These are phyloP conservation scores for Centella asiatica DNA, from an alignment of 129 eudicot genomes.

Conservation along the genomic window DNA sequence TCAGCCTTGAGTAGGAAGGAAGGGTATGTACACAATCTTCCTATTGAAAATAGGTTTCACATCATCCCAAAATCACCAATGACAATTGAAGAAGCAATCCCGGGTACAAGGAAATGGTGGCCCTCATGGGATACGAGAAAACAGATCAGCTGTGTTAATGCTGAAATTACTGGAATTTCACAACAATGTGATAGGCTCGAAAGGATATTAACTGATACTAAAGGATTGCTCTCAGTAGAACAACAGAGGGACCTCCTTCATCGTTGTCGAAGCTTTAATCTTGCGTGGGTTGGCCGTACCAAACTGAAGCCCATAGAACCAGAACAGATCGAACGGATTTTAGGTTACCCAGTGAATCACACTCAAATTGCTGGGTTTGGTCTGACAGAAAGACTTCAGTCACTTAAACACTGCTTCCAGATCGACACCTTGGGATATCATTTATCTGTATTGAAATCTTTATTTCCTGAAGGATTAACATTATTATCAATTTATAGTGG, in stretches of 20 bases:
- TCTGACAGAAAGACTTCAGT: conserved; percentile 43
- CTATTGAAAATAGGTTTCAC: conserved; percentile 51
- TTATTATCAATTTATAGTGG: conserved; percentile 72
- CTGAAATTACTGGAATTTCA: conserved; percentile 39
- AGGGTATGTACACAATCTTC: conserved; percentile 88
- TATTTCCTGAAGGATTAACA: conserved; percentile 63
- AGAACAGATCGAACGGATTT: conserved; percentile 52
- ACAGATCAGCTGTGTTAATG: conserved; percentile 47
- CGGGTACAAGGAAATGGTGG: conserved; percentile 60
- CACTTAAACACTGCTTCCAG: conserved; percentile 61
- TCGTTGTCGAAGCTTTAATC: conserved; percentile 44
- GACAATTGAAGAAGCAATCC: conserved; percentile 64
- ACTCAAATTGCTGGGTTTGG: conserved; percentile 44
- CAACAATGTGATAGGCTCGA: conserved; percentile 48
- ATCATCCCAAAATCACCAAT: conserved; percentile 59
- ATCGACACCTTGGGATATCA: conserved; percentile 73
- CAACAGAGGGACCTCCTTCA: conserved; percentile 51
- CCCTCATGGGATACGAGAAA: conserved; percentile 92
- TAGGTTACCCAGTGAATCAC: conserved; percentile 77
- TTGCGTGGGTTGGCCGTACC: conserved; percentile 69
- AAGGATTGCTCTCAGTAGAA: conserved; percentile 49
- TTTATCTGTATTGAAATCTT: conserved; percentile 49
- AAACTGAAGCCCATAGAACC: conserved; percentile 60
- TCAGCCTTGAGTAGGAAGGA: conserved; percentile 82
- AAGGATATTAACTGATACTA: conserved; percentile 32